Percentiles rank a stretch among this genome's conserved stretches.
Evolutionary conservation across 139 green algal genomes (phyloP).

Genomic region (Asterochloris sp.): DNA sequence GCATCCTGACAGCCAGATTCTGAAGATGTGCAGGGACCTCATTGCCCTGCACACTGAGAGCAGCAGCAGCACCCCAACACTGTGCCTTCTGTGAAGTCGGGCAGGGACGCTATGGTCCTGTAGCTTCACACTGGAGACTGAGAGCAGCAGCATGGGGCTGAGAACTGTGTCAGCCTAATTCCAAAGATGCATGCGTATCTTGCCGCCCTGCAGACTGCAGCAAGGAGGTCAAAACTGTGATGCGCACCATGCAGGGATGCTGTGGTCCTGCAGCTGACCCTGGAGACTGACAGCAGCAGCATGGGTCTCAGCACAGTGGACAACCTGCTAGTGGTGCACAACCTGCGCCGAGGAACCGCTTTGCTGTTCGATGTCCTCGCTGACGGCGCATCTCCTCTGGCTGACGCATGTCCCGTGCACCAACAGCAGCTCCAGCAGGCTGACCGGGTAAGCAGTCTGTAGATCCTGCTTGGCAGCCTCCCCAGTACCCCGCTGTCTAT

Average conservation of each 20-base stretch:
- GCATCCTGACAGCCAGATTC: no score
- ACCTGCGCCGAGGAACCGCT: constrained; percentile 1
- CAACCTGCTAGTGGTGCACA: constrained; percentile 15
- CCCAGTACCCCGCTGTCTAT: neutral
- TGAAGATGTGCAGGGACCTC: no score
- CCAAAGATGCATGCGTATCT: no score
- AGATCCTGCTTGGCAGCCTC: neutral
- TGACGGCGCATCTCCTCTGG: neutral
- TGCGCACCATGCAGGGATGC: constrained; percentile 3
- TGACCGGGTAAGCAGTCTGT: neutral
- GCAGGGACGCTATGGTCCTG: no score
- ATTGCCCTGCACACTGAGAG: no score
- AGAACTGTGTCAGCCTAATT: no score
- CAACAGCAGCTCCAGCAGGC: neutral
- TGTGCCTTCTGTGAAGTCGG: no score
- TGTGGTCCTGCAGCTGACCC: constrained; percentile 4
- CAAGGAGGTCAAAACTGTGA: neutral
- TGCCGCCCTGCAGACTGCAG: neutral
- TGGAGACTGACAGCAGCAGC: neutral
- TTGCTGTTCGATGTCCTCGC: constrained; percentile 11
- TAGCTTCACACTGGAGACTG: no score
- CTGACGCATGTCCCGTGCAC: neutral
- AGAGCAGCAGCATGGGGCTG: no score
- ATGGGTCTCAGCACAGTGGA: constrained; percentile 6
- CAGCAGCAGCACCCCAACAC: no score